These are phyloP conservation scores for Glycine tomentella DNA, from an alignment of 306 rosid species.

Conservation along the genomic window DNA sequence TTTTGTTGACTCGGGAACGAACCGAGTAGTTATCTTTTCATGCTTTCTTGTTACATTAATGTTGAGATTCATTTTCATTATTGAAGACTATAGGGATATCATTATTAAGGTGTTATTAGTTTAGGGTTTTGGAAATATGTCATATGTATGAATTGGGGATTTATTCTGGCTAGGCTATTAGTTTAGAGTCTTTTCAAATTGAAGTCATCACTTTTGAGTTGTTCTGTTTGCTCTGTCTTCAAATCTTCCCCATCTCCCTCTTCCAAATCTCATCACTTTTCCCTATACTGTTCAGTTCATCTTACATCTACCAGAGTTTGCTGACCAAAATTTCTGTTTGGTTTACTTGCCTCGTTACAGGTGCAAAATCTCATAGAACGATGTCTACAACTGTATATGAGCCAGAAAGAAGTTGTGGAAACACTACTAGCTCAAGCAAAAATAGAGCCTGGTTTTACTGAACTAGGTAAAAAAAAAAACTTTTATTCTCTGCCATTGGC, in stretches of 20 bases:
- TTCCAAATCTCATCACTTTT: not conserved
- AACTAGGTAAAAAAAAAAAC: conserved; percentile 65
- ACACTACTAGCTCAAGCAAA: conserved; percentile 76
- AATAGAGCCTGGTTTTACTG: conserved; percentile 94
- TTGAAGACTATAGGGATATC: not conserved
- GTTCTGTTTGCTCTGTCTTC: not conserved
- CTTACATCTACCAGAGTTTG: conserved; percentile 1
- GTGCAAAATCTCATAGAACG: conserved; percentile 93
- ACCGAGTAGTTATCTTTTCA: not conserved
- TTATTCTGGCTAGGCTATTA: conserved; percentile 16
- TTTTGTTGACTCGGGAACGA: not conserved
- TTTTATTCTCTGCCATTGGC: conserved; percentile 1
- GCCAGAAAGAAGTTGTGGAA: conserved; percentile 80
- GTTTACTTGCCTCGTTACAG: conserved; percentile 51
- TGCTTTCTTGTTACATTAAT: conserved; percentile 30
- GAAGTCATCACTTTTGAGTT: not conserved
- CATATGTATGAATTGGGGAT: not conserved
- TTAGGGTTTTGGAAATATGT: conserved; percentile 7
- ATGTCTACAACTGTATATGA: conserved; percentile 94
- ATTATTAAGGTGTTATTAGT: not conserved
- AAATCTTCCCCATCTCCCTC: not conserved
- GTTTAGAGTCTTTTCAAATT: not conserved
- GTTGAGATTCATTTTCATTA: not conserved
- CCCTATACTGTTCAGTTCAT: conserved; percentile 7
- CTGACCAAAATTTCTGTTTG: conserved; percentile 11